phyloP scores from a whole-genome alignment of 75 land plant genomes.

The Cunninghamia lanceolata region DNA sequence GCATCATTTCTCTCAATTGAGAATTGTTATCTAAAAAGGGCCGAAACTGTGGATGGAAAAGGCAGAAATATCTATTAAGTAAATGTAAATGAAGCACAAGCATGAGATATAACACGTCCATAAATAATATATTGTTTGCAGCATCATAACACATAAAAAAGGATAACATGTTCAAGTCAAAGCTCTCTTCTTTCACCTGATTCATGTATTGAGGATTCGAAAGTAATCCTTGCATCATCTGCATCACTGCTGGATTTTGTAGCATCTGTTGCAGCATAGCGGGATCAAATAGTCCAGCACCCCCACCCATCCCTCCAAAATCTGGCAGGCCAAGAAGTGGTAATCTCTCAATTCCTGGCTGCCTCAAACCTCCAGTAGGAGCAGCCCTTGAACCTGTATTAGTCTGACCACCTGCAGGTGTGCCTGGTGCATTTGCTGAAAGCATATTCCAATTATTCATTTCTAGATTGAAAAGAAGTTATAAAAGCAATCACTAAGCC shows the following conservation, averaged over 20 bases:
- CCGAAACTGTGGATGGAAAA: slow-evolving; percentile 66
- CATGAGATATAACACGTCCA: neutral
- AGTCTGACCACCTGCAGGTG: slow-evolving; percentile 42
- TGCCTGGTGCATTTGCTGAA: slow-evolving; percentile 15
- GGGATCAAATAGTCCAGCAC: slow-evolving; percentile 41
- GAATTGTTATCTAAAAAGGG: slow-evolving; percentile 63
- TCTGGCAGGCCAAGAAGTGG: slow-evolving; percentile 56
- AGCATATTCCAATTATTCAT: neutral
- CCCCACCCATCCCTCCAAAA: slow-evolving; percentile 44
- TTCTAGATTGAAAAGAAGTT: neutral
- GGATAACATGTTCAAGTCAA: neutral
- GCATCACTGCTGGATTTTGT: slow-evolving; percentile 81
- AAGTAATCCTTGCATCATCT: slow-evolving; percentile 81
- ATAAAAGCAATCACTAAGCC: neutral
- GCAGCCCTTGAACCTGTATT: slow-evolving; percentile 27
- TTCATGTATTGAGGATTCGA: slow-evolving; percentile 87
- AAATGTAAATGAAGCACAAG: slow-evolving; percentile 3
- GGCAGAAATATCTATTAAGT: slow-evolving; percentile 18
- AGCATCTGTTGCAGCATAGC: slow-evolving; percentile 60
- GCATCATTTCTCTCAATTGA: slow-evolving; percentile 92
- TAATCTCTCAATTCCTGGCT: slow-evolving; percentile 38
- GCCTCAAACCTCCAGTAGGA: slow-evolving; percentile 39
- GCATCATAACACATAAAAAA: neutral
- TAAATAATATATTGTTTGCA: neutral
- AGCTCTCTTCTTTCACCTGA: slow-evolving; percentile 26